Percentiles rank a stretch among this genome's conserved stretches.
Evolutionary conservation across 495 filamentous ascomycete genomes (phyloP).

Genomic region (Oidiodendron maius): DNA sequence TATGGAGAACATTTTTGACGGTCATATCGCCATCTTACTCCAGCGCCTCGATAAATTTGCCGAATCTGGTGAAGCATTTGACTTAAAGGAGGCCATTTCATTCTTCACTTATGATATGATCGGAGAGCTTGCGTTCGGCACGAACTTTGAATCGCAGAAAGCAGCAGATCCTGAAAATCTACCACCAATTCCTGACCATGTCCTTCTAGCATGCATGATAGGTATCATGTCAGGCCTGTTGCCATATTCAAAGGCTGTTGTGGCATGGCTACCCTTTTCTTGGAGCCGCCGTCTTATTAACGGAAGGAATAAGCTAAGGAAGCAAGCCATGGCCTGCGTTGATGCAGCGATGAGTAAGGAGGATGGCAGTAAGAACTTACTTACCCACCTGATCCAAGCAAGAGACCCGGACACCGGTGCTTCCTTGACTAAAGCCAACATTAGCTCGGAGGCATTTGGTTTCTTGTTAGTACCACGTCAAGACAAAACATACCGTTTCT

Average conservation of each 20-base stretch:
- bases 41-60: neutral
- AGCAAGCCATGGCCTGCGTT: neutral
- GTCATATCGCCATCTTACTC: neutral
- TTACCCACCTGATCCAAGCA: constrained; percentile 8
- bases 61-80: neutral
- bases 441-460: constrained; percentile 9
- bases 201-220: neutral
- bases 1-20: constrained; percentile 1
- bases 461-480: constrained; percentile 8
- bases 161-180: neutral
- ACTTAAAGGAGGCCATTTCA: neutral
- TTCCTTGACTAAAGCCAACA: neutral
- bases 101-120: constrained; percentile 1
- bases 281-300: neutral
- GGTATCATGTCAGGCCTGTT: neutral
- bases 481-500: neutral
- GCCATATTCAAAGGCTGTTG: neutral
- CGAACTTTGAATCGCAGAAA: neutral
- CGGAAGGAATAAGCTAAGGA: neutral
- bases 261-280: too few relatives aligned
- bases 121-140: constrained; percentile 6
- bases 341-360: neutral
- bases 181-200: constrained; percentile 4
- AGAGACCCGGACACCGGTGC: constrained; percentile 10
- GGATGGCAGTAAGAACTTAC: neutral